These are phyloP conservation scores for Wickerhamomyces mucosus DNA, from an alignment of 805 yeast species.

Conservation along the genomic window DNA sequence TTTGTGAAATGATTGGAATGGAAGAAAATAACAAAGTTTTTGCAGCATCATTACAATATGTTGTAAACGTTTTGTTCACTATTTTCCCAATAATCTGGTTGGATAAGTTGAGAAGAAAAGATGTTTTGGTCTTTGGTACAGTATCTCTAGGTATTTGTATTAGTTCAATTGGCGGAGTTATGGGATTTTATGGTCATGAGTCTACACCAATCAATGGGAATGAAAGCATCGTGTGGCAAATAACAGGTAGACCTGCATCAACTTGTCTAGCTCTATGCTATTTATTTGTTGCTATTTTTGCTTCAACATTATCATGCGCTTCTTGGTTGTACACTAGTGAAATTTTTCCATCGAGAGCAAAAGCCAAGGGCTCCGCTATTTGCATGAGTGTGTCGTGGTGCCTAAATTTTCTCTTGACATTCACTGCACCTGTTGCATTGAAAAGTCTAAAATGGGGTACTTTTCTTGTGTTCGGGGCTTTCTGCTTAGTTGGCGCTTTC, in stretches of 20 bases:
- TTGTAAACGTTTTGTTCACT: constrained; percentile 31
- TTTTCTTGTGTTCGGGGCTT: constrained; percentile 28
- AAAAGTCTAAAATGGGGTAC: constrained; percentile 28
- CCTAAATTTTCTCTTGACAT: constrained; percentile 26
- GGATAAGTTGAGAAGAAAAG: constrained; percentile 37
- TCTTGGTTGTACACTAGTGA: constrained; percentile 44
- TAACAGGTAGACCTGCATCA: constrained; percentile 31
- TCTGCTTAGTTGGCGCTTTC: constrained; percentile 24
- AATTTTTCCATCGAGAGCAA: constrained; percentile 33
- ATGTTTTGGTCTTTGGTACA: constrained; percentile 35
- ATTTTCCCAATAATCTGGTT: constrained; percentile 33
- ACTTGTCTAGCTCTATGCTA: constrained; percentile 34
- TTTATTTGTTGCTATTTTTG: constrained; percentile 35
- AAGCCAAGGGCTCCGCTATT: constrained; percentile 37
- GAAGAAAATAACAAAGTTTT: constrained; percentile 23
- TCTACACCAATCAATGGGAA: constrained; percentile 25
- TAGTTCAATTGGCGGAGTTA: constrained; percentile 24
- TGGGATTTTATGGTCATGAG: constrained; percentile 26
- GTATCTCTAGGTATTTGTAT: constrained; percentile 27
- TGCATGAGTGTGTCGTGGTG: constrained; percentile 40
- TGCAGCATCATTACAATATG: constrained; percentile 31
- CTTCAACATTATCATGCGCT: constrained; percentile 36
- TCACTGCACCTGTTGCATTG: constrained; percentile 31
- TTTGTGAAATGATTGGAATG: constrained; percentile 40
- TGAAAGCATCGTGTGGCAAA: constrained; percentile 25